Evolutionary conservation across 306 rosid species (phyloP).

Genomic region (Medicago truncatula): DNA sequence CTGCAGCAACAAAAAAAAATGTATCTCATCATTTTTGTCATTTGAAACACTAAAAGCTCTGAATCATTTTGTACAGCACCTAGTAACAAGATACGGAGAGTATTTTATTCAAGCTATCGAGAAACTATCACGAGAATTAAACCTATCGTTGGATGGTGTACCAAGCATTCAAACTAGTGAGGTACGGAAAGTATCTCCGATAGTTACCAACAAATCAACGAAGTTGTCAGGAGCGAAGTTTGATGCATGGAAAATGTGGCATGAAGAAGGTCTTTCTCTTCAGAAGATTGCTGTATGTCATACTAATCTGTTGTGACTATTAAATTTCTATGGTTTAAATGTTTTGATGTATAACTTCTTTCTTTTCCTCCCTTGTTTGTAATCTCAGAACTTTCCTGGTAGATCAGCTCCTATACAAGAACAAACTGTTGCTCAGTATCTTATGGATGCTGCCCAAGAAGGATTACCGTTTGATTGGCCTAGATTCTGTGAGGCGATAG

Average conservation of each 20-base stretch:
- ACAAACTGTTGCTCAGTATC: constrained; percentile 72
- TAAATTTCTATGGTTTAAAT: constrained; percentile 20
- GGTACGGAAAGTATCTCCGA: constrained; percentile 49
- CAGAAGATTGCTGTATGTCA: constrained; percentile 74
- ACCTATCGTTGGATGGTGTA: constrained; percentile 74
- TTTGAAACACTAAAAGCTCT: constrained; percentile 43
- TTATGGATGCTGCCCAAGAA: constrained; percentile 78
- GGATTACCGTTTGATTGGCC: constrained; percentile 79
- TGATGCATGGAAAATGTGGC: constrained; percentile 93
- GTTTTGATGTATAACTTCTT: constrained; percentile 32
- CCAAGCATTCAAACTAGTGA: constrained; percentile 50
- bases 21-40: background rate
- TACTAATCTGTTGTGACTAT: constrained; percentile 7
- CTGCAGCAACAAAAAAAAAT: background rate
- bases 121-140: constrained; percentile 58
- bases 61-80: constrained; percentile 63
- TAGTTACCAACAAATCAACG: constrained; percentile 42
- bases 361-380: constrained; percentile 1
- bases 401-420: constrained; percentile 87
- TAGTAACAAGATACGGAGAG: constrained; percentile 70
- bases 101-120: constrained; percentile 63
- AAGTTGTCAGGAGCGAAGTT: constrained; percentile 67
- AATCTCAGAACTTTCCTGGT: constrained; percentile 64
- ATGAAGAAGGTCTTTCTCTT: constrained; percentile 70
- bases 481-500: constrained; percentile 62